Conservation (phyloP, 2,329 filamentous ascomycete genomes). For the Verticillium dahliae region DNA sequence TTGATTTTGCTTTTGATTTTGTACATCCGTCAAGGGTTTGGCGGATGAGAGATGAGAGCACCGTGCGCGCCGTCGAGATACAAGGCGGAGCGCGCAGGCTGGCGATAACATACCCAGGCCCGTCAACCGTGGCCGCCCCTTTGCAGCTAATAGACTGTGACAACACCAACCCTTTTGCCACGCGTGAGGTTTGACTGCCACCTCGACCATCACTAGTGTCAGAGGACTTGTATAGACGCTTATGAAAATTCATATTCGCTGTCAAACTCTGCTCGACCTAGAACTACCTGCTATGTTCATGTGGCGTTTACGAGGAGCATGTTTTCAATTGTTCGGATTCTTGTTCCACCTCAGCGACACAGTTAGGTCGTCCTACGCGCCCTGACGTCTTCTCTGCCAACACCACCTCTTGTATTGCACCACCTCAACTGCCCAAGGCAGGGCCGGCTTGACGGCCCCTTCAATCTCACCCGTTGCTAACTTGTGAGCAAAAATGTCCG, state of each 20-base stretch:
- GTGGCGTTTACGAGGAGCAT: no score
- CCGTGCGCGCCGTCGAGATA: background rate
- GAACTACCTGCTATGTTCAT: no score
- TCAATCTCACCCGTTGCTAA: background rate
- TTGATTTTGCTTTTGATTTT: constrained; percentile 12
- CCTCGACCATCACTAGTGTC: no score
- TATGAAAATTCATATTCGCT: no score
- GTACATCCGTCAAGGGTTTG: constrained; percentile 1
- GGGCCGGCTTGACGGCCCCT: background rate
- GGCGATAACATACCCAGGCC: constrained; percentile 16
- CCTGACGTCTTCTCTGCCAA: no score
- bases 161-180: background rate
- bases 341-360: no score
- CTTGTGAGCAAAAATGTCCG: background rate
- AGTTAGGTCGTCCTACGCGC: no score
- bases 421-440: background rate
- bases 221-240: no score
- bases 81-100: background rate
- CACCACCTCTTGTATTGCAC: no score
- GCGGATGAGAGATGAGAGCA: constrained; percentile 4
- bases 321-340: no score
- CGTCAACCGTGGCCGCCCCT: constrained; percentile 36
- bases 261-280: no score
- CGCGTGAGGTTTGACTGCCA: background rate
- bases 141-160: background rate